Base-by-base conservation (phyloP, 352 stramenopile species). In the Pythium monospermum region DNA sequence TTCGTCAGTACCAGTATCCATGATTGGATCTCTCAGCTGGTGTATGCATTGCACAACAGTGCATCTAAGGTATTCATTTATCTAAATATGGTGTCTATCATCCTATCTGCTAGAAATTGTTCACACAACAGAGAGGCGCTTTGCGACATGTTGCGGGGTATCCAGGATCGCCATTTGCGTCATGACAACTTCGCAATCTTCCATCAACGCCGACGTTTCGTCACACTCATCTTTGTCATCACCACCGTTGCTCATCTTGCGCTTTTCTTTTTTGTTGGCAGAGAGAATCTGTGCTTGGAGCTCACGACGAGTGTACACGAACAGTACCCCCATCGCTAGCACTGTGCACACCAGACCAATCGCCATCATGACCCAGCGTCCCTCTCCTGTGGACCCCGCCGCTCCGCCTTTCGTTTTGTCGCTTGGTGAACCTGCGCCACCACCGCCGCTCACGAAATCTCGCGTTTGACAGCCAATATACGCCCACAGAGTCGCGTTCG, bases 391-490 rank as follows among this genome's bases (percentile, higher is more conserved):
- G 11, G 32, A 11, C 11, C 8, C 4, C 3, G 8, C 49, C 41
- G 26, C 63, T 23, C 11, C 32, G 18, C 35, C 38, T 22, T 45
- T 51, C 30, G 35, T 45, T n/a, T 61, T 51, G n/a, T n/a, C n/a
- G n/a, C n/a, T n/a, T n/a, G n/a, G n/a, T n/a, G n/a, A n/a, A n/a
- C n/a, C n/a, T n/a, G n/a, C n/a, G n/a, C n/a, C n/a, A 6, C 43
- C 54, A 0, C 51, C 59, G 27, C 45, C 39, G 0, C 44, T 30
- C 39, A 85, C 49, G 5, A 86, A 47, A 31, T 72, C 69, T 26
- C 74, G 74, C 26, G 75, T 76, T 49, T 85, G 61, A 53, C 68
- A 59, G 22, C 78, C 78, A 25, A 90, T 76, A 40, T 84, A 85
- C 18, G 76, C 63, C 74, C 79, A 83, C 16, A 91, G 43, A 28